phyloP scores from a whole-genome alignment of 202 grass and related monocot species.

The Musa balbisiana region DNA sequence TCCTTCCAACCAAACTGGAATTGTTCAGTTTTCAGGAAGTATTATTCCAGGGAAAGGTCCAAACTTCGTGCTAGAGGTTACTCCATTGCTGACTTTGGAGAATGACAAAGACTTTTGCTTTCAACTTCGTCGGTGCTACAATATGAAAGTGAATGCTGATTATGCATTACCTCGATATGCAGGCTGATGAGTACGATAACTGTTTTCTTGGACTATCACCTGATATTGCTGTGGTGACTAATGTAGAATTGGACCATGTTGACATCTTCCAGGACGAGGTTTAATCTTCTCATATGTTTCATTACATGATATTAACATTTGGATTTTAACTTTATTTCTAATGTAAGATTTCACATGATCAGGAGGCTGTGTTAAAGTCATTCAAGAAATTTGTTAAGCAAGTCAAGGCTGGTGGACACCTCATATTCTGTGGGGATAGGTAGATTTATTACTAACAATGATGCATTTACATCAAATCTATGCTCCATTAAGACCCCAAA shows the following conservation, averaged over 20 bases:
- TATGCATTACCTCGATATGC: too few species aligned
- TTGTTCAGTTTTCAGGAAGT: slow-evolving; percentile 16
- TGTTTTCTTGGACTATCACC: slow-evolving; percentile 21
- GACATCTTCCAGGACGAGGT: slow-evolving; percentile 17
- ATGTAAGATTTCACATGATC: not conserved
- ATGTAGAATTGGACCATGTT: slow-evolving; percentile 24
- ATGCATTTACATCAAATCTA: too few species aligned
- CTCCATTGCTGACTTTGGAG: not conserved
- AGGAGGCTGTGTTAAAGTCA: slow-evolving; percentile 14
- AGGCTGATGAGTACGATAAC: slow-evolving; percentile 23
- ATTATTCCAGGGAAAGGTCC: slow-evolving; percentile 15
- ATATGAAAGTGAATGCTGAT: not conserved
- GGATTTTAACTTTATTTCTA: not conserved
- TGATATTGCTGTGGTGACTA: slow-evolving; percentile 20
- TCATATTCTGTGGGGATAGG: slow-evolving; percentile 21
- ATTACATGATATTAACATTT: not conserved
- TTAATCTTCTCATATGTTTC: not conserved
- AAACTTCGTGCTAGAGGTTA: slow-evolving; percentile 20
- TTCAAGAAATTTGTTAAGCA: slow-evolving; percentile 10
- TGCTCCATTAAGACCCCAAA: too few species aligned
- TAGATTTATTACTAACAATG: not conserved
- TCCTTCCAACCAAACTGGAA: not conserved
- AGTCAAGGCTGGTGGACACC: slow-evolving; percentile 7
- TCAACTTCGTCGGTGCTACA: not conserved
- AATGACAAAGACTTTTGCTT: not conserved